These are phyloP conservation scores for Globisporangium barbulae DNA, from an alignment of 352 stramenopile genomes.

Conservation along the genomic window DNA sequence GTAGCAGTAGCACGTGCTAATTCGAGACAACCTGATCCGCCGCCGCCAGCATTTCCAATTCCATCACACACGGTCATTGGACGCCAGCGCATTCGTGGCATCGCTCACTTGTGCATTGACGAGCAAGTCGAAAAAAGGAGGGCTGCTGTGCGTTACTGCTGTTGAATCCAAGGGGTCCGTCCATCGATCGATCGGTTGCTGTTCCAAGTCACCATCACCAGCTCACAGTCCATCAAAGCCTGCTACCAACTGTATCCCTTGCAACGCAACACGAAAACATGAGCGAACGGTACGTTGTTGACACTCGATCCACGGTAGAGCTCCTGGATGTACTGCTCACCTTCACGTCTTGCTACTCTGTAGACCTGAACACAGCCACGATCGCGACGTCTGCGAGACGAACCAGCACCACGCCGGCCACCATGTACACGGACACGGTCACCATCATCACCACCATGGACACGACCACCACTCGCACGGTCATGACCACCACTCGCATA, in stretches of 20 bases:
- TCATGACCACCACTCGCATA: slow-evolving; percentile 16
- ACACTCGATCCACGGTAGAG: neutral
- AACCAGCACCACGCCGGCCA: slow-evolving; percentile 13
- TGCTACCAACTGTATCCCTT: neutral
- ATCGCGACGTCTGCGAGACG: slow-evolving; percentile 6
- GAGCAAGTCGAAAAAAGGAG: neutral
- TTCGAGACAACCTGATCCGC: neutral
- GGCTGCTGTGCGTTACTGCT: neutral
- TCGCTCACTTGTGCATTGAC: slow-evolving; percentile 1
- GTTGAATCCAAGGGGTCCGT: neutral
- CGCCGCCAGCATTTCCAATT: neutral
- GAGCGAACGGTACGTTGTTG: neutral
- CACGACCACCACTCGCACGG: slow-evolving; percentile 5
- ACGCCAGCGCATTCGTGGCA: neutral
- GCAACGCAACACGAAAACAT: neutral
- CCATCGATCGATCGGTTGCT: neutral
- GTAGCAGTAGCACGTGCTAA: neutral
- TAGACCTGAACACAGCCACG: slow-evolving; percentile 12
- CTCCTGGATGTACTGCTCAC: neutral
- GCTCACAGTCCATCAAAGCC: neutral
- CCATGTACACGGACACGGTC: neutral
- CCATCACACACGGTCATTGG: neutral
- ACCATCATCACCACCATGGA: slow-evolving; percentile 11
- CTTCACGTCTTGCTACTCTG: neutral
- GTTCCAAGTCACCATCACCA: neutral